These are phyloP conservation scores for Aspergillus versicolor DNA, from an alignment of 2,329 filamentous ascomycete genomes.

Conservation along the genomic window DNA sequence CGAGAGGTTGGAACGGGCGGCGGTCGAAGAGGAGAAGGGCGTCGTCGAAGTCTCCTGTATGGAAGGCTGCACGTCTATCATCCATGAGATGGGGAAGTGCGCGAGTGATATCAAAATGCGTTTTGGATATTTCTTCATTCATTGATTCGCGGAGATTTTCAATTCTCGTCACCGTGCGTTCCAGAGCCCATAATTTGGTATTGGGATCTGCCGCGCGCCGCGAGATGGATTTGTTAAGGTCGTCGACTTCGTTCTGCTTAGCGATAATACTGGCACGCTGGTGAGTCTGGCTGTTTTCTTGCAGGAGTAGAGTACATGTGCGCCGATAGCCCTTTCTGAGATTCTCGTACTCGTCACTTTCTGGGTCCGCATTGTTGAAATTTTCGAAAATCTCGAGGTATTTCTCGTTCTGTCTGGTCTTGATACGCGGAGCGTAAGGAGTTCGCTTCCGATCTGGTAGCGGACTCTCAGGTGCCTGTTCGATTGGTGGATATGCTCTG, in stretches of 20 bases:
- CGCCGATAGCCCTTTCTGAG: slow-evolving; percentile 24
- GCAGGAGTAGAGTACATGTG: slow-evolving; percentile 20
- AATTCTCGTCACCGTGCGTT: slow-evolving; percentile 23
- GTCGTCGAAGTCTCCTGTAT: slow-evolving; percentile 40
- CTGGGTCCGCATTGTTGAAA: neutral
- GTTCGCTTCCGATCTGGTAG: slow-evolving; percentile 13
- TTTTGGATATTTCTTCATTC: slow-evolving; percentile 8
- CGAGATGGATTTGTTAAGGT: slow-evolving; percentile 23
- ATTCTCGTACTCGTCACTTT: slow-evolving; percentile 1
- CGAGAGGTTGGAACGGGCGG: slow-evolving; percentile 68
- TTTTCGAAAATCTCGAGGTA: slow-evolving; percentile 16
- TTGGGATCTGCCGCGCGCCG: slow-evolving; percentile 26
- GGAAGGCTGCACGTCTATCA: slow-evolving; percentile 48
- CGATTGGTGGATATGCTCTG: slow-evolving; percentile 26
- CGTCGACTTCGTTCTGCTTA: slow-evolving; percentile 27
- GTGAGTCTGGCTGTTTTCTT: slow-evolving; percentile 26
- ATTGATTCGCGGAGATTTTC: slow-evolving; percentile 10
- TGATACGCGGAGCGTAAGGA: slow-evolving; percentile 38
- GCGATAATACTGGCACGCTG: slow-evolving; percentile 17
- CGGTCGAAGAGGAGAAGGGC: slow-evolving; percentile 67
- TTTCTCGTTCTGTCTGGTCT: slow-evolving; percentile 34
- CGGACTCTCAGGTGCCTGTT: slow-evolving; percentile 24
- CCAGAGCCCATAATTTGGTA: slow-evolving; percentile 18
- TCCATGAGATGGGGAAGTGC: slow-evolving; percentile 48
- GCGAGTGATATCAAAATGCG: slow-evolving; percentile 33